Percentiles rank a stretch among this genome's conserved stretches.
Evolutionary conservation across 2,329 filamentous ascomycete genomes (phyloP).

Genomic region (Penicillium occitanis): DNA sequence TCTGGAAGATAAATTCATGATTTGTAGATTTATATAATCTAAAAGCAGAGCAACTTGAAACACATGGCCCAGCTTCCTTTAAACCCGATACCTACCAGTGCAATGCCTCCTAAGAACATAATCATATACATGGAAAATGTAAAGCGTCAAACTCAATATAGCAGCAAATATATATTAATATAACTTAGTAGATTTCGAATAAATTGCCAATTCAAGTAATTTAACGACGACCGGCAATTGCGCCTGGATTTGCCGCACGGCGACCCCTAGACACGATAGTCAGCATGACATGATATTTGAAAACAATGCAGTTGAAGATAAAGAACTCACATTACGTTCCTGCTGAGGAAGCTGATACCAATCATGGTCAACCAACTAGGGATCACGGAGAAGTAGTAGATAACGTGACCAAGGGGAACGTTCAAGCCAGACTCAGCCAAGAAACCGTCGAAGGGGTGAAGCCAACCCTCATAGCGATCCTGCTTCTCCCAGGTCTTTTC

Average conservation of each 20-base stretch:
- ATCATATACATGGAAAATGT: constrained; percentile 3
- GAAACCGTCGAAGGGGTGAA: constrained; percentile 62
- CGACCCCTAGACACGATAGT: constrained; percentile 27
- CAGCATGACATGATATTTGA: not conserved
- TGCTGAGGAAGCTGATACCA: constrained; percentile 59
- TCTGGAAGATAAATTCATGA: no score
- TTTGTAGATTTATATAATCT: not conserved
- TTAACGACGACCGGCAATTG: constrained; percentile 24
- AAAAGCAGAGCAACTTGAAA: no score
- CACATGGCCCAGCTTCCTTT: not conserved
- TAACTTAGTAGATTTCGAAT: constrained; percentile 10
- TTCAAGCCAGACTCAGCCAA: constrained; percentile 55
- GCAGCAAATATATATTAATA: constrained; percentile 15
- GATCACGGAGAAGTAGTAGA: constrained; percentile 58
- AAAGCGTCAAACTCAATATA: not conserved
- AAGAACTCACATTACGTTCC: constrained; percentile 60
- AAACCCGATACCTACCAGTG: not conserved
- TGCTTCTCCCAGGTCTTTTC: constrained; percentile 57
- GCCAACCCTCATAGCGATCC: constrained; percentile 56
- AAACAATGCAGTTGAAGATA: not conserved
- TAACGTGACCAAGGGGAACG: constrained; percentile 56
- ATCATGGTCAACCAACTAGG: constrained; percentile 67
- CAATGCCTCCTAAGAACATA: not conserved
- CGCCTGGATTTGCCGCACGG: constrained; percentile 29
- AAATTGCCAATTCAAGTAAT: constrained; percentile 17